Evolutionary conservation across 2,329 filamentous ascomycete genomes (phyloP), one percentile per base, ranked within the genome.

Genomic region (Monosporascus sp.): DNA sequence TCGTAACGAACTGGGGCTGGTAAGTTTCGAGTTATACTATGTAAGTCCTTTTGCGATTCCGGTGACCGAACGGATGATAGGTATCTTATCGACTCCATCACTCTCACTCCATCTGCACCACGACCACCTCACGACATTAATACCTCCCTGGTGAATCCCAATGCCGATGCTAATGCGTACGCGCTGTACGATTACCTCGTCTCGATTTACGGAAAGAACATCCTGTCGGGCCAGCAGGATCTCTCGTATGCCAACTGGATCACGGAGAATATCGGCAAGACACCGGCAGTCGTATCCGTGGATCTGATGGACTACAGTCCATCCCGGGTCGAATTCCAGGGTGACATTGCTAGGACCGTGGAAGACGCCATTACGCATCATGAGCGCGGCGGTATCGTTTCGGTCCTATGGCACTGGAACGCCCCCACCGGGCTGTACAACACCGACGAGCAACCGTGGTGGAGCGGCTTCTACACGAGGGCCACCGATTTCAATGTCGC

Each of bases 221-320:
- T 77, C 44, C 69, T 79, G 35, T 76, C 75, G 0, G 76, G 76
- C 3, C 76, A 79, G 60, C 74, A 77, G 50, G 76, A 78, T 24
- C 68, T 73, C 20, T 62, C 63, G 5, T 73, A 66, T 37, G 63
- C 75, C 15, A 66, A 75, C 54, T 78, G 73, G 72, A 65, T 78
- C 11, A 66, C 67, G 3, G 48, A 66, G 37, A 74, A 76, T 49
- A 67, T 74, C 2, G 76, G 75, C 57, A 76, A 76, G 65, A 74
- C 73, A 0, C 76, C 76, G 1, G 76, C 76, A 0, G 68, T 78
- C 9, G 63, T 77, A 2, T 70, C 73, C 1, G 60, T 76, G 6
- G 76, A 78, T 55, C 57, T 79, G 18, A 78, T 78, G 66, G 76
- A 79, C 56, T 78, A 79, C 66, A 73, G 70, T 17, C 73, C 75